Base-by-base conservation (phyloP, 257 asterid genomes). In the Marsdenia floribunda region DNA sequence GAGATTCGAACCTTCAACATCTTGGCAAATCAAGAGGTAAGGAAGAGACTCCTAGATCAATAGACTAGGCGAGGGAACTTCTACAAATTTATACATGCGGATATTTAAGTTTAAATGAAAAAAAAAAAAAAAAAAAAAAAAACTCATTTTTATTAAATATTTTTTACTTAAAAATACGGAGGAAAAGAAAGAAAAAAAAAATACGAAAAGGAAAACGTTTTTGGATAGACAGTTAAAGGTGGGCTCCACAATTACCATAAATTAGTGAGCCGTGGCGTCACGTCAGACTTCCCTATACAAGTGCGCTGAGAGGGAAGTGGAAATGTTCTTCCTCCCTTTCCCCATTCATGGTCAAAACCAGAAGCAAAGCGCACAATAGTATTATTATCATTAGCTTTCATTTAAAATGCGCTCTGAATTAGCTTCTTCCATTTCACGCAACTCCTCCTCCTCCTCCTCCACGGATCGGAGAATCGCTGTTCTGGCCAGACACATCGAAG, bases 381-480 rank as follows among this genome's bases (percentile, higher is more conserved):
- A 10, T 29, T 14, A 13, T 11, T 49, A 13, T 49, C 3, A 2
- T 11, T 49, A 13, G 18, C 6, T 14, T 61, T 29, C 40, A 12
- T 60, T 72, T 79, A 85, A 44, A 79, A 92, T 92, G 97, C 82
- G 69, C 82, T 74, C 22, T 46, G 74, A 80, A 63, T 76, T 76
- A 68, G 71, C 82, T 35, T 55, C 89, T 53, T 55, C 89, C 49
- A 68, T 82, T 15, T 71, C 77, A 26, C 76, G 35, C 85, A 21
- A 65, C 69, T 60, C 86, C 33, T 68, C 86, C 53, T 84, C 91
- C 86, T 16, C 57, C 69, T 60, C 86, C 22, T 68, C 86, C 53
- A 85, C 91, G 55, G 95, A 90, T 80, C 93, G 99, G 86, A 85
- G 99, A 80, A 29, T 95, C 16, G 61, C 77, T 22, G 86, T 91